phyloP scores from a whole-genome alignment of 495 filamentous ascomycete species.

The Neurospora sp. region DNA sequence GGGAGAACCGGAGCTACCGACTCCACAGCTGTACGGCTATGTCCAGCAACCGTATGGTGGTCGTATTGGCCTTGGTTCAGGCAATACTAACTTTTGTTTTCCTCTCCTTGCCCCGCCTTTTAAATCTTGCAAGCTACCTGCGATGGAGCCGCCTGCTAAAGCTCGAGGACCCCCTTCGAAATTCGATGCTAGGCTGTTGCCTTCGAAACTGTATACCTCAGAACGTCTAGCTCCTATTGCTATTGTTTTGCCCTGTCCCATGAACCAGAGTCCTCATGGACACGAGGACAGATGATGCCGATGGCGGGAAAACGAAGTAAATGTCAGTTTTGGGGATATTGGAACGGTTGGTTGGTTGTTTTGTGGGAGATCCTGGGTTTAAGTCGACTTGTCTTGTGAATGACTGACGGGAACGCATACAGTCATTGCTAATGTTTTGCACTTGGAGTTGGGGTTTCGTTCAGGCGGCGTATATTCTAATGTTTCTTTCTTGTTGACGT shows the following conservation, averaged over 20 bases:
- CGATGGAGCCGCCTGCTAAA: neutral
- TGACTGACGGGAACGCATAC: neutral
- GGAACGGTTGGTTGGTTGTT: neutral
- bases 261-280: neutral
- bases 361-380: neutral
- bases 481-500: neutral
- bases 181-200: neutral
- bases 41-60: neutral
- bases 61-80: neutral
- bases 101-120: neutral
- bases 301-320: neutral
- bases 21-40: neutral
- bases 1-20: neutral
- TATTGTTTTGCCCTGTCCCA: too few species aligned
- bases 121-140: neutral
- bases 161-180: neutral
- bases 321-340: neutral
- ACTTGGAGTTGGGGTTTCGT: neutral
- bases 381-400: neutral
- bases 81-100: neutral
- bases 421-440: neutral
- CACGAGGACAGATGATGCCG: neutral
- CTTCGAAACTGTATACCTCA: neutral
- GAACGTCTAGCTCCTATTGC: too few species aligned
- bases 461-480: neutral